Evolutionary conservation across 1,139 yeast species (phyloP).

Genomic region (Lodderomyces elongisporus): DNA sequence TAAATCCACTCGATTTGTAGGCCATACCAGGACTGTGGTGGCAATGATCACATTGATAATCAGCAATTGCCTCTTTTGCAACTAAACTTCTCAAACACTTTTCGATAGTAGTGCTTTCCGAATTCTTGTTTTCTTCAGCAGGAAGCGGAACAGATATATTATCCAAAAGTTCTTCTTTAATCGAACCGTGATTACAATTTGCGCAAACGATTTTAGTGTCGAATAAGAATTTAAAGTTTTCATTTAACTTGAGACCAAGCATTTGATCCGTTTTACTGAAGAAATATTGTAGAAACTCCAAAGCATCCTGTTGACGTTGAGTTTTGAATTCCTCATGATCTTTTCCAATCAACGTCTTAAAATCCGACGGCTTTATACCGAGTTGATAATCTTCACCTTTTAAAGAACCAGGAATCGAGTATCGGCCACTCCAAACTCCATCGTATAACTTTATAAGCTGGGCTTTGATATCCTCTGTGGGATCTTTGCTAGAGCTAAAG

Average conservation of each 20-base stretch:
- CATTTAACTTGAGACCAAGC: conserved; percentile 37
- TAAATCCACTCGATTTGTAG: conserved; percentile 46
- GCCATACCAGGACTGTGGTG: conserved; percentile 37
- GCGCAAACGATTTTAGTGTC: conserved; percentile 64
- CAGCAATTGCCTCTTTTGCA: conserved; percentile 55
- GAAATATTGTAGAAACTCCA: conserved; percentile 74
- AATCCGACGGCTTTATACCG: conserved; percentile 73
- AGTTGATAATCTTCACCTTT: conserved; percentile 55
- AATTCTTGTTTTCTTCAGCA: conserved; percentile 41
- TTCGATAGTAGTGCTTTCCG: conserved; percentile 46
- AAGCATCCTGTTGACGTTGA: conserved; percentile 91
- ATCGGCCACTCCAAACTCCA: conserved; percentile 73
- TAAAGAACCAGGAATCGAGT: conserved; percentile 48
- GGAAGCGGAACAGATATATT: conserved; percentile 54
- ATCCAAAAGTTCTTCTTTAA: conserved; percentile 59
- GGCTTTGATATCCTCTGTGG: conserved; percentile 58
- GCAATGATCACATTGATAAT: conserved; percentile 64
- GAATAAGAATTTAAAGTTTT: conserved; percentile 56
- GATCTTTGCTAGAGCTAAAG: conserved; percentile 39
- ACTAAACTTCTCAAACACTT: conserved; percentile 48
- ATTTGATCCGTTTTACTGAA: conserved; percentile 61
- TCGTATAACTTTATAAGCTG: conserved; percentile 78
- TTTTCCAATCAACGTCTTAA: conserved; percentile 72
- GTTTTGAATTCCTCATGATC: conserved; percentile 80
- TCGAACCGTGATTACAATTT: conserved; percentile 56